Evolutionary conservation across 768 basidiomycete genomes (phyloP).

Genomic region (Psilocybe tampanensis): DNA sequence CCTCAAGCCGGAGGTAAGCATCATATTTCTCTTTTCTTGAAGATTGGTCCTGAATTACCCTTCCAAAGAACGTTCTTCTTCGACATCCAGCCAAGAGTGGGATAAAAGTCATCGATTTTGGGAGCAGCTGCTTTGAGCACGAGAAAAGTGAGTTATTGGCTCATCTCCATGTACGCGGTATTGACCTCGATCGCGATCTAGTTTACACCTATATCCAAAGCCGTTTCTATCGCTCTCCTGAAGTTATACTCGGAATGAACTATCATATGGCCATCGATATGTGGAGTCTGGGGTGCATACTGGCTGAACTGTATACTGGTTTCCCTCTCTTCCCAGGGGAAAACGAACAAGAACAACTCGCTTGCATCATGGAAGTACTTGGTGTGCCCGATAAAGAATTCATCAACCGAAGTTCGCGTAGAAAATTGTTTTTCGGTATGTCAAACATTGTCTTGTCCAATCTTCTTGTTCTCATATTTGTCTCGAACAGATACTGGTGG

Average conservation of each 20-base stretch:
- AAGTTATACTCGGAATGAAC: slow-evolving; percentile 98
- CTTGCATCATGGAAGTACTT: slow-evolving; percentile 99
- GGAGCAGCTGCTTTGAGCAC: slow-evolving; percentile 96
- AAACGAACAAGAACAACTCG: slow-evolving; percentile 97
- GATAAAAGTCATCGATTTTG: slow-evolving; percentile 99
- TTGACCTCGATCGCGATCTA: slow-evolving; percentile 30
- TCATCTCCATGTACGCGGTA: slow-evolving; percentile 2
- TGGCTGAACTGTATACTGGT: slow-evolving; percentile 96
- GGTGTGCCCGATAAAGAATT: slow-evolving; percentile 96
- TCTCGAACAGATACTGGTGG: slow-evolving; percentile 78
- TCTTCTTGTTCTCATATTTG: slow-evolving; percentile 1
- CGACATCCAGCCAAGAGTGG: slow-evolving; percentile 95
- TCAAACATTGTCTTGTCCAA: not conserved
- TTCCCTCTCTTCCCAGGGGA: slow-evolving; percentile 99
- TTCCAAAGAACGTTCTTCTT: slow-evolving; percentile 85
- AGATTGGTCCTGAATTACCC: slow-evolving; percentile 1
- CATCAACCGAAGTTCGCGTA: slow-evolving; percentile 89
- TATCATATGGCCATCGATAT: slow-evolving; percentile 99
- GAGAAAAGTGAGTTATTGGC: slow-evolving; percentile 80
- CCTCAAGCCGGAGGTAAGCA: slow-evolving; percentile 91
- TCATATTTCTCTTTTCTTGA: not conserved
- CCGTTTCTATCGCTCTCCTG: slow-evolving; percentile 99
- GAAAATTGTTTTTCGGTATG: slow-evolving; percentile 95
- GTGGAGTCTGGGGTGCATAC: slow-evolving; percentile 99
- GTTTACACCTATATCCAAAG: slow-evolving; percentile 99